phyloP scores from a whole-genome alignment of 2,329 filamentous ascomycete species.

The Pseudogymnoascus sp. region DNA sequence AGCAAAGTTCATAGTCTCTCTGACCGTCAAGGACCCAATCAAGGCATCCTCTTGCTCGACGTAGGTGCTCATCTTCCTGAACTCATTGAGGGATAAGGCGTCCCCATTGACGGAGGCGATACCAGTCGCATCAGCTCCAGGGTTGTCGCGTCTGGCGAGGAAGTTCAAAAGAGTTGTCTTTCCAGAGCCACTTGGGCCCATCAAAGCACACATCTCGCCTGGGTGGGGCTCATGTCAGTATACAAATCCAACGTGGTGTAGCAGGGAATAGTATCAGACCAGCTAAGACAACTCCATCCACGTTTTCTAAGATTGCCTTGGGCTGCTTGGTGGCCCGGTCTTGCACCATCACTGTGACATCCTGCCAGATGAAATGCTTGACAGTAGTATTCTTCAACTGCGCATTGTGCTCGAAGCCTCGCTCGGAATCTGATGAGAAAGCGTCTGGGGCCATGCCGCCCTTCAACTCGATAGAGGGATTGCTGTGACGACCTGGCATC shows the following conservation, averaged over 20 bases:
- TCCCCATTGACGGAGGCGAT: slow-evolving; percentile 41
- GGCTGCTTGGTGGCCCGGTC: slow-evolving; percentile 57
- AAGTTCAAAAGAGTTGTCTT: slow-evolving; percentile 80
- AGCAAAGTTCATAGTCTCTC: slow-evolving; percentile 68
- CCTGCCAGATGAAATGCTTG: slow-evolving; percentile 56
- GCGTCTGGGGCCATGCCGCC: not conserved
- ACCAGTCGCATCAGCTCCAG: slow-evolving; percentile 42
- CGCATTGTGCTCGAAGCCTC: slow-evolving; percentile 12
- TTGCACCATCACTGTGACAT: slow-evolving; percentile 63
- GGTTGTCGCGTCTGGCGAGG: slow-evolving; percentile 60
- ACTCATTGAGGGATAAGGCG: slow-evolving; percentile 39
- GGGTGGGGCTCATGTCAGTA: slow-evolving; percentile 11
- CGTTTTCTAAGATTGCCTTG: slow-evolving; percentile 54
- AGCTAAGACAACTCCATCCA: slow-evolving; percentile 56
- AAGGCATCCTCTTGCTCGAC: slow-evolving; percentile 80
- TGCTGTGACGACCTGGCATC: not conserved
- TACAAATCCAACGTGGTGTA: not conserved
- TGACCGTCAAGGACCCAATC: slow-evolving; percentile 69
- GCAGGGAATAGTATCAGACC: slow-evolving; percentile 32
- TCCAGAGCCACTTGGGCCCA: slow-evolving; percentile 74
- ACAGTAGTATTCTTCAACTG: slow-evolving; percentile 59
- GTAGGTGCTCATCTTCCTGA: slow-evolving; percentile 60
- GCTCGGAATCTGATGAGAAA: not conserved
- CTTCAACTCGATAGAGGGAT: not conserved
- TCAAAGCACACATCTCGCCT: slow-evolving; percentile 71